Evolutionary conservation across 1,139 yeast species (phyloP), one percentile per base, ranked within the genome.

Genomic region (Yueomyces sp.): DNA sequence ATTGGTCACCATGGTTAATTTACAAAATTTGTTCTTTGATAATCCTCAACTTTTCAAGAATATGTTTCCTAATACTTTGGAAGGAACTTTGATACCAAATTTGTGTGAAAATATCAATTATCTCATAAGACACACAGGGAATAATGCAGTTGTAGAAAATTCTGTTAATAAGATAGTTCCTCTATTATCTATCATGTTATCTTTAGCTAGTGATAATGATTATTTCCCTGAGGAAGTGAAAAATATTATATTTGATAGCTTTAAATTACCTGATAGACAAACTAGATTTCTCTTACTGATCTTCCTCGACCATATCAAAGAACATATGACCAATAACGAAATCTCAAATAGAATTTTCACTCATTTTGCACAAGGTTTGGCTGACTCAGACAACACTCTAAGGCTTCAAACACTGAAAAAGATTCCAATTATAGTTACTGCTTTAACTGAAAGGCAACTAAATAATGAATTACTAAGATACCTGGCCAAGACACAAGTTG

Each of bases 401-500:
- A 69, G 97, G 47, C 87, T 84, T 51, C 85, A 81, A 37, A 84
- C 97, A 0, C 67, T 91, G 39, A 81, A 80, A 42, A 76, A 89
- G 1, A 75, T 86, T 5, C 71, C 81, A 3, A 63, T 68, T 4
- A 65, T 91, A 33, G 76, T 81, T 2, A 78, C 79, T 30, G 78
- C 78, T 52, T 70, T 91, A 3, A 71, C 85, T 0, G 86, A 80
- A 36, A 75, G 95, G 43, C 95, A 85, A 57, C 69, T 89, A 41
- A 91, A 91, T 56, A 89, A 87, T 53, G 97, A 91, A 45, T 65
- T 91, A 36, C 67, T 91, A 42, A 73, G 94, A 51, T 73, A 78
- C 41, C 66, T 91, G 46, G 97, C 97, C 1, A 85, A 83, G 56
- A 76, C 95, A 1, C 97, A 89, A 60, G 80, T 75, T 60, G 98